Evolutionary conservation across 2,329 filamentous ascomycete genomes (phyloP).

Genomic region (Rutstroemia sp.): DNA sequence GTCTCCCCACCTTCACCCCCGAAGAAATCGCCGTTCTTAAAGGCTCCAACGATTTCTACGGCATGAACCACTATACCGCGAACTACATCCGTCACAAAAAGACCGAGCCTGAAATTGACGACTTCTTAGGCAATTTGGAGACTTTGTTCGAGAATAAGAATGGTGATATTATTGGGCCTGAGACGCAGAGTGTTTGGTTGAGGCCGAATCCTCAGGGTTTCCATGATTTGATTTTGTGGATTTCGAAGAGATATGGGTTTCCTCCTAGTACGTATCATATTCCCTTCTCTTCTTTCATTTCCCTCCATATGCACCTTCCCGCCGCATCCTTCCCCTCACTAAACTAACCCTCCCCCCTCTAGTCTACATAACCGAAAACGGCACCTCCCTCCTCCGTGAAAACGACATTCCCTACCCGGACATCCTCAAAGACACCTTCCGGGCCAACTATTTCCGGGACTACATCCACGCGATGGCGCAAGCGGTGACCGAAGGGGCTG

Average conservation of each 20-base stretch:
- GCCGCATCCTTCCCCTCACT: no score
- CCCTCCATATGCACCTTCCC: not conserved
- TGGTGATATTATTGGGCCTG: conserved; percentile 67
- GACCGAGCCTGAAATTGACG: conserved; percentile 51
- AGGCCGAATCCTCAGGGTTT: conserved; percentile 70
- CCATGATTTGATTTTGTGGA: conserved; percentile 68
- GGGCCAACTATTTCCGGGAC: conserved; percentile 68
- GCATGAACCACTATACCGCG: conserved; percentile 90
- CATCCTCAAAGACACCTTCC: conserved; percentile 75
- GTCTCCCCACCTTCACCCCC: conserved; percentile 65
- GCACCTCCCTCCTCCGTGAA: conserved; percentile 76
- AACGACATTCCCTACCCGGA: conserved; percentile 64
- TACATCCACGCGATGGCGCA: conserved; percentile 73
- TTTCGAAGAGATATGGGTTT: conserved; percentile 63
- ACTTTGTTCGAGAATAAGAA: conserved; percentile 62
- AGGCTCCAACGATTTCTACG: conserved; percentile 89
- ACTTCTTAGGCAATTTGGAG: conserved; percentile 71
- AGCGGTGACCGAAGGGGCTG: conserved; percentile 67
- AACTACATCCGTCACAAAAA: conserved; percentile 75
- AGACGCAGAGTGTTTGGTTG: conserved; percentile 79
- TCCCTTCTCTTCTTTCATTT: not conserved
- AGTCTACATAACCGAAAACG: conserved; percentile 76
- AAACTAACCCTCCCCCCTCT: not conserved
- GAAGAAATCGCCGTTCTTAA: conserved; percentile 68
- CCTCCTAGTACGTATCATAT: not conserved